Evolutionary conservation across 225 moss, liverwort and hornwort species (phyloP).

Genomic region (Physcomitrellopsis africana): DNA sequence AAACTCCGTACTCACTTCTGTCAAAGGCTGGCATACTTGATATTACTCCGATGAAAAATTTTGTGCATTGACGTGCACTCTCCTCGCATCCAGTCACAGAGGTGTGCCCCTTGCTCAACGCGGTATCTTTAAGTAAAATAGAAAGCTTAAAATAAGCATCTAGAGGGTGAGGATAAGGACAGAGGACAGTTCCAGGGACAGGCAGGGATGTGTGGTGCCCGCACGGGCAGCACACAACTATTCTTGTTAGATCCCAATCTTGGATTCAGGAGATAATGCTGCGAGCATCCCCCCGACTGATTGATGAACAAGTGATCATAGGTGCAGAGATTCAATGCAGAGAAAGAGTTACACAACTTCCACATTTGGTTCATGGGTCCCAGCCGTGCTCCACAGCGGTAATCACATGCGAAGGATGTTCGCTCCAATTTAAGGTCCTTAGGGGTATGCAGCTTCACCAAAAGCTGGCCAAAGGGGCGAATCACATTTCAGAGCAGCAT

Average conservation of each 20-base stretch:
- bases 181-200: slow-evolving; percentile 50
- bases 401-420: slow-evolving; percentile 59
- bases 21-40: slow-evolving; percentile 12
- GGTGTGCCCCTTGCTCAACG: slow-evolving; percentile 44
- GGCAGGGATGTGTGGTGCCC: slow-evolving; percentile 60
- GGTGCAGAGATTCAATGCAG: slow-evolving; percentile 46
- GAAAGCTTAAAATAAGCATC: slow-evolving; percentile 53
- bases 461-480: slow-evolving; percentile 50
- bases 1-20: slow-evolving; percentile 7
- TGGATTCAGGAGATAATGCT: slow-evolving; percentile 51
- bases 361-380: slow-evolving; percentile 54
- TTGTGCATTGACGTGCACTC: slow-evolving; percentile 59
- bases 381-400: slow-evolving; percentile 67
- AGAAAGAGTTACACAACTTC: slow-evolving; percentile 54
- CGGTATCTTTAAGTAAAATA: slow-evolving; percentile 41
- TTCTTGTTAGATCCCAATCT: slow-evolving; percentile 43
- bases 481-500: slow-evolving; percentile 47
- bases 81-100: slow-evolving; percentile 48
- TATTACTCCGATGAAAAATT: slow-evolving; percentile 42
- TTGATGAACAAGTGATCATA: slow-evolving; percentile 38
- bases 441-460: slow-evolving; percentile 51
- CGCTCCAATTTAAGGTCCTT: slow-evolving; percentile 55
- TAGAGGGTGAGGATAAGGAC: slow-evolving; percentile 54
- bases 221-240: slow-evolving; percentile 55
- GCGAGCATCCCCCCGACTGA: slow-evolving; percentile 35